Conservation (phyloP, 345 rosid species). For the Camelina laxa region DNA sequence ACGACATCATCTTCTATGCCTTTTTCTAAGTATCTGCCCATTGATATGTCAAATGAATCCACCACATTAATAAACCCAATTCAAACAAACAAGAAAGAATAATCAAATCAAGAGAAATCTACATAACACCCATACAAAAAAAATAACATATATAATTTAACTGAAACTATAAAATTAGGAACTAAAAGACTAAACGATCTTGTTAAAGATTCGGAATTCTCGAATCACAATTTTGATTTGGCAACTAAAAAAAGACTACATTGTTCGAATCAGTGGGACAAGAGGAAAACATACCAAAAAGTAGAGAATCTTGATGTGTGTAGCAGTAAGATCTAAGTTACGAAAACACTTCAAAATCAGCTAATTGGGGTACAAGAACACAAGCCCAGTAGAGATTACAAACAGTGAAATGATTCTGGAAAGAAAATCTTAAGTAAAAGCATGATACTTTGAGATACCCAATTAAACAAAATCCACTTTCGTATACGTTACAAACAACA, state of each 20-base stretch:
- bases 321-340: constrained; percentile 49
- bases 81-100: background rate
- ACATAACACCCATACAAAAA: background rate
- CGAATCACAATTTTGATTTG: background rate
- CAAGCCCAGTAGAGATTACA: constrained; percentile 18
- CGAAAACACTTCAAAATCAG: background rate
- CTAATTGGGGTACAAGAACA: background rate
- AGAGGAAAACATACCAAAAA: constrained; percentile 1
- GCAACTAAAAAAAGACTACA: constrained; percentile 13
- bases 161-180: background rate
- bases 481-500: constrained; percentile 23
- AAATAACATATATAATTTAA: background rate
- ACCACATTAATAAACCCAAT: background rate
- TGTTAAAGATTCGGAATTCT: background rate
- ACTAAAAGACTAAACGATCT: background rate
- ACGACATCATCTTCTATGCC: background rate
- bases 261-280: constrained; percentile 14
- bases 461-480: background rate
- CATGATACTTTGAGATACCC: constrained; percentile 13
- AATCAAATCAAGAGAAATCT: background rate
- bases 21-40: background rate
- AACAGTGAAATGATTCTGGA: background rate
- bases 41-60: background rate
- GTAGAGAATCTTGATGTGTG: background rate
- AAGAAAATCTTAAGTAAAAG: background rate